phyloP scores from a whole-genome alignment of 331 rosid genomes.

The Quercus tomentella region DNA sequence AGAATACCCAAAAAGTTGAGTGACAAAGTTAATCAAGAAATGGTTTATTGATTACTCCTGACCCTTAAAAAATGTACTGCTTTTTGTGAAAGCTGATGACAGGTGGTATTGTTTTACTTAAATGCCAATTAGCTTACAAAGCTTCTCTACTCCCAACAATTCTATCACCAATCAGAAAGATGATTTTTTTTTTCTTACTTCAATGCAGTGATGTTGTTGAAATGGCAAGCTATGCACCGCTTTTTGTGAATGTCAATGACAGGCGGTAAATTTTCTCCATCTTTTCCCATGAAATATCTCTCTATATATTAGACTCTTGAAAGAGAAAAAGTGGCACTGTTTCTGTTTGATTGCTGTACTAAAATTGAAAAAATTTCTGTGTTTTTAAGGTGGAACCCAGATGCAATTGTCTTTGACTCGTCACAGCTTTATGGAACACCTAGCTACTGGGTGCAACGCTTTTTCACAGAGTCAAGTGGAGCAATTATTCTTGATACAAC shows the following conservation, averaged over 20 bases:
- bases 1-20: background rate
- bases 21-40: background rate
- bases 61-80: background rate
- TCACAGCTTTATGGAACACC: slow-evolving; percentile 73
- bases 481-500: slow-evolving; percentile 62
- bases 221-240: slow-evolving; percentile 89
- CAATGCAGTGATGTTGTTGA: slow-evolving; percentile 60
- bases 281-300: background rate
- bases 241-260: slow-evolving; percentile 61
- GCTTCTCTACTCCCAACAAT: background rate
- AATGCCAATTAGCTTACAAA: background rate
- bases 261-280: slow-evolving; percentile 34
- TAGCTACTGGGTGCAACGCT: slow-evolving; percentile 83
- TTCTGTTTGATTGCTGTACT: slow-evolving; percentile 3
- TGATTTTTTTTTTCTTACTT: background rate
- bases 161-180: background rate
- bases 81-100: too few species aligned
- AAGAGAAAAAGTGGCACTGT: background rate
- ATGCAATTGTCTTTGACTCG: slow-evolving; percentile 73
- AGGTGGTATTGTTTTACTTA: too few species aligned
- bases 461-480: slow-evolving; percentile 75
- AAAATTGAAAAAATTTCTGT: slow-evolving; percentile 12
- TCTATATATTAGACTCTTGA: background rate
- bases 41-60: background rate
- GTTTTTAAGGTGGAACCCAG: slow-evolving; percentile 65